These are phyloP conservation scores for Coemansia sp. DNA, from an alignment of 192 early-diverging fungal genomes.

Conservation along the genomic window DNA sequence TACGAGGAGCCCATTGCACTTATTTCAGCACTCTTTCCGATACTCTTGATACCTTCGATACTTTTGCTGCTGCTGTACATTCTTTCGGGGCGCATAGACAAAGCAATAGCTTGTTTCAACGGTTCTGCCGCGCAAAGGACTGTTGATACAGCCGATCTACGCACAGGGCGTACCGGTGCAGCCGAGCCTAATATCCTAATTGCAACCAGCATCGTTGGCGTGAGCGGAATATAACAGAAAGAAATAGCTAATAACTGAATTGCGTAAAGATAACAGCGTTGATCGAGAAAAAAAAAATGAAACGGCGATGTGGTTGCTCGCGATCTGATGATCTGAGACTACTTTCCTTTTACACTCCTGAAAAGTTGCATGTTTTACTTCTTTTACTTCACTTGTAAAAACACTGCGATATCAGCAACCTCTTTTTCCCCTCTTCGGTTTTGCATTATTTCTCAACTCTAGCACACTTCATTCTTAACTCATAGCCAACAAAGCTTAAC, in stretches of 20 bases:
- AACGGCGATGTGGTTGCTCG: too few relatives aligned
- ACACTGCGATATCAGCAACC: not conserved
- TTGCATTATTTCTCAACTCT: not conserved
- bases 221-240: not conserved
- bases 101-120: not conserved
- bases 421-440: not conserved
- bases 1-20: slow-evolving; percentile 28
- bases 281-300: not conserved
- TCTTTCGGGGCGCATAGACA: not conserved
- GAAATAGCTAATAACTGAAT: not conserved
- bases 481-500: not conserved
- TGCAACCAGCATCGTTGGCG: not conserved
- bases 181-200: not conserved
- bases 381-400: too few relatives aligned
- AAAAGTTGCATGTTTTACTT: too few relatives aligned
- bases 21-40: not conserved
- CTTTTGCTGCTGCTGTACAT: slow-evolving; percentile 3
- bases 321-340: too few relatives aligned
- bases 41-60: not conserved
- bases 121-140: not conserved
- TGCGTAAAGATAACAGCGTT: not conserved
- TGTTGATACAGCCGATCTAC: not conserved
- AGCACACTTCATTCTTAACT: not conserved
- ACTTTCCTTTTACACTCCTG: too few relatives aligned
- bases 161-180: not conserved